These are phyloP conservation scores for Saccharomyces hybrid DNA, from an alignment of 1,139 yeast species.

Conservation along the genomic window DNA sequence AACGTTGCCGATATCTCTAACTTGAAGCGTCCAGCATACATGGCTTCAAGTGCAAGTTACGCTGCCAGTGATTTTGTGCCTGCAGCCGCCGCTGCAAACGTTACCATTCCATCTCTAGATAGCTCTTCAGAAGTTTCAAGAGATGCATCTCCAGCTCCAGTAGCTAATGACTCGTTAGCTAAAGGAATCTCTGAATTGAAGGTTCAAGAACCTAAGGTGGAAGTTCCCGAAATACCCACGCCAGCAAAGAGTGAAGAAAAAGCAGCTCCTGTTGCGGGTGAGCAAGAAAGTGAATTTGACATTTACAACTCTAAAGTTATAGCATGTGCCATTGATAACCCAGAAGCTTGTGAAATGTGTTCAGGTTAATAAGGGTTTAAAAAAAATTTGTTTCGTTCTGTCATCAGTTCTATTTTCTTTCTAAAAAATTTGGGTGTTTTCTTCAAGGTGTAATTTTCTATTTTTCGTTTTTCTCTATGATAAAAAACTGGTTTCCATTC, in stretches of 20 bases:
- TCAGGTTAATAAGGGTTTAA: conserved; percentile 55
- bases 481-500: neutral
- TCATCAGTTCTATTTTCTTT: neutral
- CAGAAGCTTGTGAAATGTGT: conserved; percentile 98
- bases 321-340: conserved; percentile 95
- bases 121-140: conserved; percentile 27
- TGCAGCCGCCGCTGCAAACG: conserved; percentile 7
- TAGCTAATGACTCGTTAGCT: conserved; percentile 25
- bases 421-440: neutral
- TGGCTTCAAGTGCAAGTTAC: conserved; percentile 32
- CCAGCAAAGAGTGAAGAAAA: conserved; percentile 18
- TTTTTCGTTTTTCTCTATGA: neutral
- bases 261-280: conserved; percentile 13
- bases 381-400: neutral
- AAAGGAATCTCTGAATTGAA: conserved; percentile 23
- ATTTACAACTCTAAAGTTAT: conserved; percentile 87
- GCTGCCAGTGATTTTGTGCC: conserved; percentile 31
- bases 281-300: conserved; percentile 41
- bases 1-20: conserved; percentile 46
- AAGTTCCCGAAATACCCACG: conserved; percentile 23
- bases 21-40: conserved; percentile 46
- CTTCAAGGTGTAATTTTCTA: neutral
- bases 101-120: conserved; percentile 4
- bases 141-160: conserved; percentile 22
- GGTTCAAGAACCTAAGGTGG: conserved; percentile 19